These are phyloP conservation scores for Urochloa ruziziensis DNA, from an alignment of 176 grass and related monocot genomes.

Conservation along the genomic window DNA sequence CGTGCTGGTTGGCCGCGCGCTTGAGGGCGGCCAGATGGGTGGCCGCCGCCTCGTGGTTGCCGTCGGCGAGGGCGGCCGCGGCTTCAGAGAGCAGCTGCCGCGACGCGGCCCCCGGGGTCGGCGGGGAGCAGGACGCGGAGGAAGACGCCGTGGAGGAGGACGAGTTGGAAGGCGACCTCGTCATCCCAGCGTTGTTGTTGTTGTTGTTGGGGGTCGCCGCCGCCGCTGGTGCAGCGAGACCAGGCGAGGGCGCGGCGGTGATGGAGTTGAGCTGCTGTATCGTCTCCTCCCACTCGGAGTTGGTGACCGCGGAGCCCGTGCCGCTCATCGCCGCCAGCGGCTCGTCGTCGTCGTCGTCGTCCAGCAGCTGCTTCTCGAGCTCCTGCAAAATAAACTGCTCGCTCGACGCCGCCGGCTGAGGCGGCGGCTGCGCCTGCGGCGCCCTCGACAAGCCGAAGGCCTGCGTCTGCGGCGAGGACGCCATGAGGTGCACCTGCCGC, in stretches of 20 bases:
- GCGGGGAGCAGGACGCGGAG: slow-evolving; percentile 73
- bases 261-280: slow-evolving; percentile 64
- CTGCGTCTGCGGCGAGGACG: slow-evolving; percentile 24
- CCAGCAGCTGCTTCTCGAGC: slow-evolving; percentile 83
- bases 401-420: neutral
- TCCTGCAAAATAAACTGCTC: slow-evolving; percentile 62
- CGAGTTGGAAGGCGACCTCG: slow-evolving; percentile 71
- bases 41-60: slow-evolving; percentile 53
- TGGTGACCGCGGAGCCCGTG: slow-evolving; percentile 66
- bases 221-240: slow-evolving; percentile 11
- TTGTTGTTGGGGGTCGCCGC: slow-evolving; percentile 6
- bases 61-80: slow-evolving; percentile 61
- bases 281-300: slow-evolving; percentile 71
- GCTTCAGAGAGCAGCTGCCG: slow-evolving; percentile 69
- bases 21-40: slow-evolving; percentile 47
- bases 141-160: slow-evolving; percentile 82
- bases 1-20: slow-evolving; percentile 38
- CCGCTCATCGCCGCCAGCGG: slow-evolving; percentile 57
- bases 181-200: slow-evolving; percentile 34
- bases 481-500: slow-evolving; percentile 31
- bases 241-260: slow-evolving; percentile 13
- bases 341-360: slow-evolving; percentile 73
- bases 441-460: slow-evolving; percentile 7
- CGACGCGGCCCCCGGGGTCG: slow-evolving; percentile 34
- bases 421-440: neutral